Evolutionary conservation across 2,329 filamentous ascomycete species (phyloP).

Genomic region (Helminthosporium solani): DNA sequence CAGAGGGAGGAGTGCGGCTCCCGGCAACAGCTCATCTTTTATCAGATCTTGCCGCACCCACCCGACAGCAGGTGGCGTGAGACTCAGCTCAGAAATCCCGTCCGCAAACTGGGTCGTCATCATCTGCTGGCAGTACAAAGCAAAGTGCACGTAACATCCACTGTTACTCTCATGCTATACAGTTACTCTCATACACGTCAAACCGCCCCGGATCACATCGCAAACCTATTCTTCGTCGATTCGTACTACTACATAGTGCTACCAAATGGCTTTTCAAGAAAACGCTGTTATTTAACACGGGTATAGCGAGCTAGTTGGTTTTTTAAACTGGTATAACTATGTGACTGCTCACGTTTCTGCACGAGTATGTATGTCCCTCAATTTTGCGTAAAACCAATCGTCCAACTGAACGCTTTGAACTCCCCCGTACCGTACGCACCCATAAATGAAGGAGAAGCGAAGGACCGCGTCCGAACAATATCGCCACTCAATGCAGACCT

Average conservation of each 20-base stretch:
- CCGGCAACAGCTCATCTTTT: no score
- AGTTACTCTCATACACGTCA: not conserved
- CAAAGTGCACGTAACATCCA: not conserved
- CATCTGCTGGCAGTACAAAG: not conserved
- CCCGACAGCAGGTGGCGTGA: conserved; percentile 24
- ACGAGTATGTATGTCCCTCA: no score
- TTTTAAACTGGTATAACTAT: not conserved
- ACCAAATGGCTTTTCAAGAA: no score
- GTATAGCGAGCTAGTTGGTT: no score
- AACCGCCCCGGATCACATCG: no score
- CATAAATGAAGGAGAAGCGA: conserved; percentile 7
- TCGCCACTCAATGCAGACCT: conserved; percentile 2
- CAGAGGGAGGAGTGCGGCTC: no score
- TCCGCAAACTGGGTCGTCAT: not conserved
- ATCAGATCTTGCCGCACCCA: no score
- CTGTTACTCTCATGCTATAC: no score
- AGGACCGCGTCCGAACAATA: conserved; percentile 4
- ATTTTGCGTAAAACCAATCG: conserved; percentile 1
- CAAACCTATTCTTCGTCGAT: no score
- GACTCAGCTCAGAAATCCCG: conserved; percentile 21
- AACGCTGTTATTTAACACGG: no score
- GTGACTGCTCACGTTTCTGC: not conserved
- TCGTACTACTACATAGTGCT: no score
- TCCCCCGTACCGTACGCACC: conserved; percentile 3
- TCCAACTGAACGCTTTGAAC: conserved; percentile 7